Base-by-base conservation (phyloP, 2,329 filamentous ascomycete species). In the Aspergillus ibericus region DNA sequence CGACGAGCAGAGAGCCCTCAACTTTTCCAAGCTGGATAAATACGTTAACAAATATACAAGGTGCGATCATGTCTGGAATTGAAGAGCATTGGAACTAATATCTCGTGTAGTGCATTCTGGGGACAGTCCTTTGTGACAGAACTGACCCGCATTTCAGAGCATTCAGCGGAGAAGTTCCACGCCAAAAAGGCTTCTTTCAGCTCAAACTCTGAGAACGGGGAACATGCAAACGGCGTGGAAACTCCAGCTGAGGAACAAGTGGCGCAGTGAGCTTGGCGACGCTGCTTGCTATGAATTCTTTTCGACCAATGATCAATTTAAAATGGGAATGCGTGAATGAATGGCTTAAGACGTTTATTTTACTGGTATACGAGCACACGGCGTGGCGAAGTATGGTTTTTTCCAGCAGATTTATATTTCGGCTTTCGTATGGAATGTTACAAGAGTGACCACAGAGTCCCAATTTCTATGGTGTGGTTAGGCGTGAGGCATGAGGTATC, bases 21-120 rank as follows among this genome's bases (percentile, higher is more conserved):
- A 97, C 77, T 97, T 91, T 79, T 86, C 89, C 72, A 97, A 97
- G 77, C 82, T 99, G 59, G 90, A 95, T 72, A 91, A 91, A 77
- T 98, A 98, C 72, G 92, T 98, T 59, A 93, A 93, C 78, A 97
- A 96, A 80, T 98, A 97, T 78, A 99, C 95, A 1, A 96, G 84
- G 84, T 85, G 75, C 55, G 76, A 48, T 25, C 35, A 3, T 16
- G 2, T 4, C n/a, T 29, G 22, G n/a, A 2, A 47, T 46, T 13
- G 7, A 13, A 27, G 10, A 27, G 1, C 15, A 34, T 13, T 36
- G 9, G 40, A 16, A 58, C 66, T 72, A 66, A 75, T 63, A 22
- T 52, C 50, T 47, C 20, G 29, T 52, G 9, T 60, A 87, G 91
- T 74, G 90, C 93, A 9, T 97, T 95, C 88, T 98, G 93, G 93